Evolutionary conservation across 306 rosid genomes (phyloP).

Genomic region (Trifolium repens): DNA sequence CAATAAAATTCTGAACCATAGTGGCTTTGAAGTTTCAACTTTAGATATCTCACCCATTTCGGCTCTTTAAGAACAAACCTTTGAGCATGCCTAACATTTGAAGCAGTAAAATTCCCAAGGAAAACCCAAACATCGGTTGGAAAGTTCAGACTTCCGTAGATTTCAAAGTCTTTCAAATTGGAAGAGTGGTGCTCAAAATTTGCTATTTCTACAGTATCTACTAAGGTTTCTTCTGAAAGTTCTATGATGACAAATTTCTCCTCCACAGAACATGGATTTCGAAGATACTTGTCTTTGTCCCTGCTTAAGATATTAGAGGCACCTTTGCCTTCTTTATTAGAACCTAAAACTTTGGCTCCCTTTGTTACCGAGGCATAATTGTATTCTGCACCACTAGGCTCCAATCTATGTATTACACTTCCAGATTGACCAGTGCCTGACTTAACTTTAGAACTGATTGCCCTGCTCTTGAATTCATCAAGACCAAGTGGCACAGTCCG

Average conservation of each 20-base stretch:
- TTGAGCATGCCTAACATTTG: slow-evolving; percentile 81
- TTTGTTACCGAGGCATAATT: slow-evolving; percentile 97
- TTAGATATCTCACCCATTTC: slow-evolving; percentile 97
- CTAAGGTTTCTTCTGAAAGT: slow-evolving; percentile 95
- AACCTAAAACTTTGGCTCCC: slow-evolving; percentile 96
- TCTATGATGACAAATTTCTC: slow-evolving; percentile 83
- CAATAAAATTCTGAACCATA: slow-evolving; percentile 94
- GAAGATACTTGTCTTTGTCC: slow-evolving; percentile 91
- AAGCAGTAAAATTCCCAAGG: slow-evolving; percentile 83
- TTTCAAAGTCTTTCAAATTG: slow-evolving; percentile 80
- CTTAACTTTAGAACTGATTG: slow-evolving; percentile 63
- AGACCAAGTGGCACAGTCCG: slow-evolving; percentile 78
- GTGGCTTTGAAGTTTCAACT: slow-evolving; percentile 79
- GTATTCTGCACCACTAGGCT: slow-evolving; percentile 88
- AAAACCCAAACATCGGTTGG: slow-evolving; percentile 87
- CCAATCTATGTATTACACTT: slow-evolving; percentile 74
- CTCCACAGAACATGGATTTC: slow-evolving; percentile 93
- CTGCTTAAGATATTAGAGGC: slow-evolving; percentile 83
- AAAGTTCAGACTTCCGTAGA: slow-evolving; percentile 78
- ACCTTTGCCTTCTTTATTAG: slow-evolving; percentile 97
- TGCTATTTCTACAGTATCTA: slow-evolving; percentile 82
- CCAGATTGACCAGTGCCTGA: slow-evolving; percentile 62
- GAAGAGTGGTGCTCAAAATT: slow-evolving; percentile 96
- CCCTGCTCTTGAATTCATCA: slow-evolving; percentile 92
- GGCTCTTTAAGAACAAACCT: slow-evolving; percentile 78